Evolutionary conservation across 129 eudicot species (phyloP).

Genomic region (Sambucus nigra): DNA sequence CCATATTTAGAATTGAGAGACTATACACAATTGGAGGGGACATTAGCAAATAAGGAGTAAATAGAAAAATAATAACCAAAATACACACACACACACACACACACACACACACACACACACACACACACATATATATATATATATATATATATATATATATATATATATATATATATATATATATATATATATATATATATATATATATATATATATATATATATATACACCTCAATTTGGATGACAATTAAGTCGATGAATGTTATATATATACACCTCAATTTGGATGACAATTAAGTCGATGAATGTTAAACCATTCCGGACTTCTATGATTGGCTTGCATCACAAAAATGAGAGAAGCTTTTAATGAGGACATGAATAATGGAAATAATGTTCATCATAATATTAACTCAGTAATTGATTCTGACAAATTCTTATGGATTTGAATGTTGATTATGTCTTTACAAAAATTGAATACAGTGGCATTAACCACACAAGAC

Average conservation of each 20-base stretch:
- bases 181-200: too few relatives aligned
- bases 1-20: slow-evolving; percentile 76
- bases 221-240: slow-evolving; percentile 97
- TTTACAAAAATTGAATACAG: not conserved
- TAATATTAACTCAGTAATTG: not conserved
- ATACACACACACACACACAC: too few relatives aligned
- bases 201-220: too few relatives aligned
- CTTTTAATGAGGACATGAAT: slow-evolving; percentile 3
- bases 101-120: too few relatives aligned
- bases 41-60: slow-evolving; percentile 7
- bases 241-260: slow-evolving; percentile 82
- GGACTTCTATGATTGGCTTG: slow-evolving; percentile 95
- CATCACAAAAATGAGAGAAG: slow-evolving; percentile 13
- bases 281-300: slow-evolving; percentile 89
- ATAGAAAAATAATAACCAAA: not conserved
- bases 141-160: too few relatives aligned
- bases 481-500: too few relatives aligned
- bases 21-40: slow-evolving; percentile 28
- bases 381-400: not conserved
- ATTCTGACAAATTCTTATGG: not conserved
- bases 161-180: too few relatives aligned
- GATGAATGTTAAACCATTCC: slow-evolving; percentile 75
- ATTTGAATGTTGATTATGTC: not conserved
- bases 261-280: slow-evolving; percentile 99
- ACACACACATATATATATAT: not conserved